Percentiles rank a stretch among this genome's conserved stretches.
Evolutionary conservation across 805 yeast species (phyloP).

Genomic region (Lipomyces oligophaga): DNA sequence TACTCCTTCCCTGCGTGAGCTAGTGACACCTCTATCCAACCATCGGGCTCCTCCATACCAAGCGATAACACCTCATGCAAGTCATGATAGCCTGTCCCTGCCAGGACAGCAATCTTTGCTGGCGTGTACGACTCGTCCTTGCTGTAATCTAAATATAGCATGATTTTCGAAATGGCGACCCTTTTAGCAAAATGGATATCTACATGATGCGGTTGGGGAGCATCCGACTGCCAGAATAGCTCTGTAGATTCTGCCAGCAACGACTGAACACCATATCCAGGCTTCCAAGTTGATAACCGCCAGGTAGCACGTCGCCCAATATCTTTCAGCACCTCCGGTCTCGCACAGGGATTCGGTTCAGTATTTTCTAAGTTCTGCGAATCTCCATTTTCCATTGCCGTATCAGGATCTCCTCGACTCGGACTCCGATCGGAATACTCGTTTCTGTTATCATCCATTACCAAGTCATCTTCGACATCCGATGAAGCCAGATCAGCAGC

Average conservation of each 20-base stretch:
- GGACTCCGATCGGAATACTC: too few species aligned
- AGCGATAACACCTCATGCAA: constrained; percentile 60
- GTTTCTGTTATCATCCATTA: neutral
- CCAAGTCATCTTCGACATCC: neutral
- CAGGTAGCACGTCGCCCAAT: constrained; percentile 79
- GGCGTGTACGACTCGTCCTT: constrained; percentile 95
- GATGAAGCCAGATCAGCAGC: too few species aligned
- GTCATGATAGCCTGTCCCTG: constrained; percentile 80
- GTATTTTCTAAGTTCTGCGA: neutral
- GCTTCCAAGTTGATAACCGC: constrained; percentile 73
- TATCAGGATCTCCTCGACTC: neutral
- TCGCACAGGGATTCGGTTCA: neutral
- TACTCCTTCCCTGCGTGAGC: constrained; percentile 49
- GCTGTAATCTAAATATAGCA: constrained; percentile 64
- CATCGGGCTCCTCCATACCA: constrained; percentile 61
- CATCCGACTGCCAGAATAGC: constrained; percentile 93
- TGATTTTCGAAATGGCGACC: constrained; percentile 63
- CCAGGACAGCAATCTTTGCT: constrained; percentile 54
- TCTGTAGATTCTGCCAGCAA: constrained; percentile 62
- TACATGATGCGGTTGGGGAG: constrained; percentile 78
- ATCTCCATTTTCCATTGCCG: neutral
- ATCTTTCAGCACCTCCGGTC: constrained; percentile 44
- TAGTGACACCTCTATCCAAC: constrained; percentile 71
- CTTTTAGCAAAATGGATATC: constrained; percentile 76
- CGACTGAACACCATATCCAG: constrained; percentile 66